phyloP scores from a whole-genome alignment of 371 early-diverging fungal species.

The Mucor ambiguus region DNA sequence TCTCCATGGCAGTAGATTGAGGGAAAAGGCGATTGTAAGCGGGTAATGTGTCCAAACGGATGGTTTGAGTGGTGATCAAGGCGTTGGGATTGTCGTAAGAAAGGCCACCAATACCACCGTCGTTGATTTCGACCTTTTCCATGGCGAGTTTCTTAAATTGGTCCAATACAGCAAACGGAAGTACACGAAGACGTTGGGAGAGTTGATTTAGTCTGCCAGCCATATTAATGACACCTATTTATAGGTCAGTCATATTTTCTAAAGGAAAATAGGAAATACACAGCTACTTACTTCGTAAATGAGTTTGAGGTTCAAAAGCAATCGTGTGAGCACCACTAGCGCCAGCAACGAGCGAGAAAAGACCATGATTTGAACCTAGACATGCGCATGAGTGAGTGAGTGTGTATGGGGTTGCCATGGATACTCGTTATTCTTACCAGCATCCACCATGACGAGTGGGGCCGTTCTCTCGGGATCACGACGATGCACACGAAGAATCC shows the following conservation, averaged over 20 bases:
- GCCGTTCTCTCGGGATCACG: constrained; percentile 34
- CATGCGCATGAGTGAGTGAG: neutral
- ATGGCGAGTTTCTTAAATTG: constrained; percentile 43
- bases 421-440: constrained; percentile 28
- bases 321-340: constrained; percentile 50
- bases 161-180: constrained; percentile 51
- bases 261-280: neutral
- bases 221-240: constrained; percentile 46
- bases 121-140: constrained; percentile 41
- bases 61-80: constrained; percentile 46
- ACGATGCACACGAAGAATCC: constrained; percentile 51
- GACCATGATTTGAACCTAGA: constrained; percentile 52
- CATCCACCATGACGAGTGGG: constrained; percentile 51
- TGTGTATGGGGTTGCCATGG: neutral
- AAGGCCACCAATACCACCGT: constrained; percentile 47
- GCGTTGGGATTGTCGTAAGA: constrained; percentile 31
- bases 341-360: constrained; percentile 51
- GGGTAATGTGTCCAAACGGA: constrained; percentile 44
- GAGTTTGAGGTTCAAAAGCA: constrained; percentile 53
- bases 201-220: constrained; percentile 43
- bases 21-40: constrained; percentile 38
- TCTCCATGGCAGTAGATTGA: neutral
- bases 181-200: constrained; percentile 38
- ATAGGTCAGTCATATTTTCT: too few species aligned
- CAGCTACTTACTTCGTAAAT: constrained; percentile 35